Percentiles rank a stretch among this genome's conserved stretches.
These are phyloP conservation scores for Puccinellia tenuiflora DNA, from an alignment of 176 grass and related monocot genomes.

Conservation along the genomic window DNA sequence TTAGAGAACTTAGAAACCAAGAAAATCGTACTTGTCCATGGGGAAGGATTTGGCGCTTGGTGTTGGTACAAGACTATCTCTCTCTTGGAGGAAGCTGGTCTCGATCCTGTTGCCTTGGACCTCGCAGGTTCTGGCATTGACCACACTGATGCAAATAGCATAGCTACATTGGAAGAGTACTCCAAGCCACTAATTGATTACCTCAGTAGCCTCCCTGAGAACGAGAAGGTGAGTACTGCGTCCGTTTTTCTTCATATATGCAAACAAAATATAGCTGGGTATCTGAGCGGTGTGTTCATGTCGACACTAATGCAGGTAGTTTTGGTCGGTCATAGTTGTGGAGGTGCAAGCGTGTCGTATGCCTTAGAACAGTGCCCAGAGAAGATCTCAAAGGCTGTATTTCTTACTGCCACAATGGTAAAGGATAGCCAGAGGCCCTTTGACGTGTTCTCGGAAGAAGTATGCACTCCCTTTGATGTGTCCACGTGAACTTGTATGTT, in stretches of 20 bases:
- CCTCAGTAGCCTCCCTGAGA: slow-evolving; percentile 53
- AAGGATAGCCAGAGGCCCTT: slow-evolving; percentile 88
- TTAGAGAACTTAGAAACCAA: slow-evolving; percentile 91
- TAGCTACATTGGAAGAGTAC: slow-evolving; percentile 81
- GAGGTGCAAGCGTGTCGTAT: slow-evolving; percentile 86
- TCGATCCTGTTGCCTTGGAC: slow-evolving; percentile 80
- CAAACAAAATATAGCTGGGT: neutral
- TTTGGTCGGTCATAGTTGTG: slow-evolving; percentile 92
- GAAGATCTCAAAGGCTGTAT: slow-evolving; percentile 90
- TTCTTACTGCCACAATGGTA: slow-evolving; percentile 89
- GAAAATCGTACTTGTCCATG: slow-evolving; percentile 92
- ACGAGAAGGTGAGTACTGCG: slow-evolving; percentile 37
- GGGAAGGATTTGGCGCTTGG: slow-evolving; percentile 99
- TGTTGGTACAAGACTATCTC: slow-evolving; percentile 99
- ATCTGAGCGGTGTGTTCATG: neutral
- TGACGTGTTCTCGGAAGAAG: slow-evolving; percentile 74
- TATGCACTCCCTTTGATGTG: slow-evolving; percentile 20
- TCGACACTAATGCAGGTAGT: slow-evolving; percentile 49
- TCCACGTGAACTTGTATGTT: neutral
- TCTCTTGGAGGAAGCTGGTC: slow-evolving; percentile 85
- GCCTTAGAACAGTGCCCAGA: slow-evolving; percentile 55
- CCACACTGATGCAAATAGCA: slow-evolving; percentile 63
- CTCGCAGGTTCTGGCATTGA: slow-evolving; percentile 91
- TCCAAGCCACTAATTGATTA: slow-evolving; percentile 84
- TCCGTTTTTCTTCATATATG: neutral